Conservation (phyloP, 306 rosid genomes). For the Glycine soja region DNA sequence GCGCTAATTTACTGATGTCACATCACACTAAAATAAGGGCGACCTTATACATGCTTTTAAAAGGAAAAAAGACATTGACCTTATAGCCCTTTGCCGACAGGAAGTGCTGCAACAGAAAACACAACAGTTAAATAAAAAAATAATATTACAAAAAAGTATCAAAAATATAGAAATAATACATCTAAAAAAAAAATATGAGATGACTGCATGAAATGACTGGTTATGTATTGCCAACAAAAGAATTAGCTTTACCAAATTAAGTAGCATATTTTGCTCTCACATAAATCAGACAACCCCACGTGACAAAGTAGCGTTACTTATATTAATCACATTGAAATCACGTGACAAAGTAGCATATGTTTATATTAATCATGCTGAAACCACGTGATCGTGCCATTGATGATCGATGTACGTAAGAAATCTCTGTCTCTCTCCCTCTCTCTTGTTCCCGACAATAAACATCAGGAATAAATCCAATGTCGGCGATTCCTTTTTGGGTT, state of each 20-base stretch:
- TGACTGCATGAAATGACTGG: background rate
- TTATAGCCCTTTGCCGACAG: slow-evolving; percentile 7
- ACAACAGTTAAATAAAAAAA: no score
- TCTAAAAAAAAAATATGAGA: background rate
- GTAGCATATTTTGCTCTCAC: background rate
- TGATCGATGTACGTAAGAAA: no score
- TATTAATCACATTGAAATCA: background rate
- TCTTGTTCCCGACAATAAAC: background rate
- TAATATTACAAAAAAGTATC: no score
- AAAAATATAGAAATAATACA: no score
- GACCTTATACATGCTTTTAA: background rate
- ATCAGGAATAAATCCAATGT: background rate
- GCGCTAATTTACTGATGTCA: background rate
- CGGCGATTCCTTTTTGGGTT: background rate
- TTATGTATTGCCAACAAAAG: background rate
- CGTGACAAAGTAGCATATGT: background rate
- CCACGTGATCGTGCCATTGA: background rate
- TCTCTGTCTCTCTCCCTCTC: background rate
- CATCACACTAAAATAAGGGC: background rate
- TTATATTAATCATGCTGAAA: background rate
- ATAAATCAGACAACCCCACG: background rate
- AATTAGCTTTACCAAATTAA: background rate
- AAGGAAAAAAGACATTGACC: background rate
- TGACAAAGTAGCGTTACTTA: background rate
- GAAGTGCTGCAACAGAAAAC: background rate